Evolutionary conservation across 2,329 filamentous ascomycete species (phyloP).

Genomic region (Alternaria sp.): DNA sequence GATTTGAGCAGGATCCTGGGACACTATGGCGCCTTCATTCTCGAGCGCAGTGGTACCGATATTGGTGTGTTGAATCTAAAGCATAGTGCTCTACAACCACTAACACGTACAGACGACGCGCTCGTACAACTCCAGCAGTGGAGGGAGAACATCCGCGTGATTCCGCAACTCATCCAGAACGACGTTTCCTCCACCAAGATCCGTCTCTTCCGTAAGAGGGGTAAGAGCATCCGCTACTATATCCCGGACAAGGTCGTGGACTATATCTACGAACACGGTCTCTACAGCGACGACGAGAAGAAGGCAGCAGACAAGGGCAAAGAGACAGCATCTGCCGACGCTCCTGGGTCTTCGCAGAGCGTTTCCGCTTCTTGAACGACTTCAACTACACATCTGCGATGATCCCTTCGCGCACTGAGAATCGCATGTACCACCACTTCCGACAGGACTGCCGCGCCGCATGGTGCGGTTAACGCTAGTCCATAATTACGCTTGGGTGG

Average conservation of each 20-base stretch:
- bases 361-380: constrained; percentile 26
- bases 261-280: constrained; percentile 52
- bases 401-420: neutral
- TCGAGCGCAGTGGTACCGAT: constrained; percentile 89
- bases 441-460: constrained; percentile 29
- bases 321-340: constrained; percentile 33
- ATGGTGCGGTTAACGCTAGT: neutral
- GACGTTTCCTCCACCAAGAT: constrained; percentile 86
- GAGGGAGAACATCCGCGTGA: constrained; percentile 87
- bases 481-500: constrained; percentile 13
- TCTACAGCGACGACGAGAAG: constrained; percentile 52
- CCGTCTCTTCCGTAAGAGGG: constrained; percentile 69
- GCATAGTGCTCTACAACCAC: neutral
- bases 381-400: neutral
- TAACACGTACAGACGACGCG: constrained; percentile 71
- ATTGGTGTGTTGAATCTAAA: constrained; percentile 57
- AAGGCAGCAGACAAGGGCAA: constrained; percentile 49
- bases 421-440: constrained; percentile 21
- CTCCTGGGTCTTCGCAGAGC: constrained; percentile 34
- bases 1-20: constrained; percentile 90
- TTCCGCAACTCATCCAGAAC: constrained; percentile 87
- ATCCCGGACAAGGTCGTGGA: constrained; percentile 52
- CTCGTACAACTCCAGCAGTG: constrained; percentile 82
- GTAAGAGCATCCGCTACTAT: constrained; percentile 54
- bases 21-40: constrained; percentile 82